Conservation (phyloP, 1,139 yeast genomes). For the Casaregolazyma lundiana region DNA sequence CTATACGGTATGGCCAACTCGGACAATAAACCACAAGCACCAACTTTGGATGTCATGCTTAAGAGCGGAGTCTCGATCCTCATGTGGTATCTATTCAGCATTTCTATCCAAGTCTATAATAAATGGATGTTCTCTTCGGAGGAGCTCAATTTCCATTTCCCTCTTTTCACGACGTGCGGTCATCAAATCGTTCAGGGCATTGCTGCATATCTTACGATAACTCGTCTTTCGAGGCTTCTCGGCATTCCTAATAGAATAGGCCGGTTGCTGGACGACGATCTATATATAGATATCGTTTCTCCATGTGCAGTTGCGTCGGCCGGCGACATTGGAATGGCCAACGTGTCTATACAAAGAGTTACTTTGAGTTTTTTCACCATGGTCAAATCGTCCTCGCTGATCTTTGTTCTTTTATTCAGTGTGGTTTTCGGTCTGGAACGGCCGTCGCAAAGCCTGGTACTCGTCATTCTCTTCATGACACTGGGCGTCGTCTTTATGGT, state of each 20-base stretch:
- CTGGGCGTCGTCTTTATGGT: slow-evolving; percentile 87
- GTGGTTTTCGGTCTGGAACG: slow-evolving; percentile 71
- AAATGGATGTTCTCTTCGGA: slow-evolving; percentile 91
- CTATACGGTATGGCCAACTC: neutral
- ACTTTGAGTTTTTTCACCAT: slow-evolving; percentile 86
- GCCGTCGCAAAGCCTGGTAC: slow-evolving; percentile 58
- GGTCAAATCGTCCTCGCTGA: slow-evolving; percentile 80
- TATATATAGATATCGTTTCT: slow-evolving; percentile 45
- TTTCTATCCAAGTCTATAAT: slow-evolving; percentile 81
- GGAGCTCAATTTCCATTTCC: slow-evolving; percentile 72
- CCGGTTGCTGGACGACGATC: neutral
- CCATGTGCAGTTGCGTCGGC: slow-evolving; percentile 89
- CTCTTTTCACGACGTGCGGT: slow-evolving; percentile 74
- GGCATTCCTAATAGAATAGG: slow-evolving; percentile 2
- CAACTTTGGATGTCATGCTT: neutral
- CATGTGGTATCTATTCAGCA: slow-evolving; percentile 47
- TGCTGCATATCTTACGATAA: slow-evolving; percentile 20
- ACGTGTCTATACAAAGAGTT: slow-evolving; percentile 72
- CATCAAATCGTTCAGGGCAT: slow-evolving; percentile 67
- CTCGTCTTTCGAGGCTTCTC: neutral
- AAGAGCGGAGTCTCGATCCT: slow-evolving; percentile 15
- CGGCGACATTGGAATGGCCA: slow-evolving; percentile 91
- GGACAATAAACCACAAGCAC: neutral
- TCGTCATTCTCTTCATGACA: slow-evolving; percentile 74
- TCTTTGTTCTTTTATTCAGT: slow-evolving; percentile 85